These are phyloP conservation scores for Avena sativa DNA, from an alignment of 176 grass and related monocot species.

Conservation along the genomic window DNA sequence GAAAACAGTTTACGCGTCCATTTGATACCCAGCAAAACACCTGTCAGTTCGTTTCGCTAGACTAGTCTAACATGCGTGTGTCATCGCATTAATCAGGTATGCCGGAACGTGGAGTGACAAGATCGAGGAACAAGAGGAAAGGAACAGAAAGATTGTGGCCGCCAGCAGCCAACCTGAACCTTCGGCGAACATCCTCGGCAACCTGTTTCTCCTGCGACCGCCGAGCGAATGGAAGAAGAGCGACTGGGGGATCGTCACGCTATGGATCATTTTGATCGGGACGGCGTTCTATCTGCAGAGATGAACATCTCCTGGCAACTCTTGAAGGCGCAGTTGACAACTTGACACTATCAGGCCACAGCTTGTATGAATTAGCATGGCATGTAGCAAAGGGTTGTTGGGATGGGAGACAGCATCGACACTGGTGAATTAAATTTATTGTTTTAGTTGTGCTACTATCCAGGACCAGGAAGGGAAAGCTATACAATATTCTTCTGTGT, in stretches of 20 bases:
- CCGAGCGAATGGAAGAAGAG: constrained; percentile 75
- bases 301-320: constrained; percentile 43
- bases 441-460: constrained; percentile 27
- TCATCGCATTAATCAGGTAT: constrained; percentile 60
- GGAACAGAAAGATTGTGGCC: constrained; percentile 60
- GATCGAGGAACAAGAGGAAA: constrained; percentile 74
- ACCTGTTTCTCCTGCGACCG: constrained; percentile 61
- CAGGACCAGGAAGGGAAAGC: constrained; percentile 21
- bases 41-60: not conserved
- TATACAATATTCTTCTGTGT: not conserved
- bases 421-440: constrained; percentile 38
- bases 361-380: not conserved
- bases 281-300: constrained; percentile 84
- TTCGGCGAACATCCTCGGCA: constrained; percentile 69
- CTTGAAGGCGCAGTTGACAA: not conserved
- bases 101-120: constrained; percentile 95
- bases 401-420: not conserved
- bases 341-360: too few species aligned
- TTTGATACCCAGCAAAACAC: not conserved
- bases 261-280: constrained; percentile 83
- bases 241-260: constrained; percentile 75
- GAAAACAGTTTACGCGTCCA: not conserved
- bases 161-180: constrained; percentile 50
- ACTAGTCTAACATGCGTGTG: not conserved
- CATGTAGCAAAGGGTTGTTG: not conserved